A percentile compares a stretch with the other conserved stretches of the same genome.
These are phyloP conservation scores for Rhodotorula diobovata DNA, from an alignment of 768 basidiomycete genomes.

Conservation along the genomic window DNA sequence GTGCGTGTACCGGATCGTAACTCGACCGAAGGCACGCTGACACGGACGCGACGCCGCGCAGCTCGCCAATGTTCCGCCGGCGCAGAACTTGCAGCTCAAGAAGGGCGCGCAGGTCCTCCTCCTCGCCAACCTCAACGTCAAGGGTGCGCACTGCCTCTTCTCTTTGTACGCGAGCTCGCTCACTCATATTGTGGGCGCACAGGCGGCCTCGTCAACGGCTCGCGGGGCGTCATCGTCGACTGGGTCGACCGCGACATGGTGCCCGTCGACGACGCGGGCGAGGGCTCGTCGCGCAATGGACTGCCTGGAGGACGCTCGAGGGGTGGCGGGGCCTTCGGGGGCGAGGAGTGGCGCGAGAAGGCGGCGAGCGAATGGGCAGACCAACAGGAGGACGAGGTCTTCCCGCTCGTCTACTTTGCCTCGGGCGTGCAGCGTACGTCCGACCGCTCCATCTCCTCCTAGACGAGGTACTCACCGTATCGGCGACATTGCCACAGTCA, in stretches of 20 bases:
- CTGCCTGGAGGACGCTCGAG: no score
- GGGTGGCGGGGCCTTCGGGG: constrained; percentile 5
- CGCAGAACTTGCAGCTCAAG: constrained; percentile 44
- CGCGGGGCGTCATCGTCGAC: constrained; percentile 37
- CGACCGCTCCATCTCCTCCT: no score
- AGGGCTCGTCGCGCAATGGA: background rate
- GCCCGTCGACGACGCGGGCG: background rate
- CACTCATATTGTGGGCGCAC: background rate
- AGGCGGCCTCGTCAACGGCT: constrained; percentile 36
- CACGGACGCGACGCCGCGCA: no score
- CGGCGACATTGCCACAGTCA: background rate
- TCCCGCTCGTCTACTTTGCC: constrained; percentile 34
- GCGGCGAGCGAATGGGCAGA: constrained; percentile 27
- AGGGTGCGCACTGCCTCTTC: background rate
- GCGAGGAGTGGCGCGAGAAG: constrained; percentile 36
- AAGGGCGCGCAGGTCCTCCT: constrained; percentile 50
- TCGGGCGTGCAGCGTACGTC: constrained; percentile 20
- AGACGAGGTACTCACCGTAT: background rate
- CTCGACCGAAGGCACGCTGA: background rate
- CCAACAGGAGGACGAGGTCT: constrained; percentile 18
- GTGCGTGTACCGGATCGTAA: constrained; percentile 37
- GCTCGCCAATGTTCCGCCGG: constrained; percentile 47
- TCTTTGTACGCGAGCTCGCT: no score
- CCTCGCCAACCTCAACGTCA: constrained; percentile 47
- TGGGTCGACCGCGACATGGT: constrained; percentile 22